phyloP scores from a whole-genome alignment of 1,139 yeast species.

The Zygotorulaspora mrakii region DNA sequence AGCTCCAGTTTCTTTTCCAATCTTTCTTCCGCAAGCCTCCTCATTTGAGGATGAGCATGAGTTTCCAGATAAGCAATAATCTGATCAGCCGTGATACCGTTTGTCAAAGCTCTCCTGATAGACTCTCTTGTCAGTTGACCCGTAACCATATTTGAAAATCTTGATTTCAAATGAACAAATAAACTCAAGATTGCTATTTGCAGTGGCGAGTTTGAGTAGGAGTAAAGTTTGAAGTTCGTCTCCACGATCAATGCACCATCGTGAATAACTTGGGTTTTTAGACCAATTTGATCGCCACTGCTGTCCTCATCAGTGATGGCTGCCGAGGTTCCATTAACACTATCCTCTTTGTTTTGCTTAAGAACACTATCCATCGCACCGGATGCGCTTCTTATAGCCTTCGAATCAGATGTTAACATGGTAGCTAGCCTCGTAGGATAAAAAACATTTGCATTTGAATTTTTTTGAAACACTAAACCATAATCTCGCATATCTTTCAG shows the following conservation, averaged over 20 bases:
- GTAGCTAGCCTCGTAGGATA: slow-evolving; percentile 92
- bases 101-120: slow-evolving; percentile 72
- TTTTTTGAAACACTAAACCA: slow-evolving; percentile 81
- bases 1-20: slow-evolving; percentile 62
- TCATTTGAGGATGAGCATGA: slow-evolving; percentile 95
- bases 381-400: slow-evolving; percentile 64
- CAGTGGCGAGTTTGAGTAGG: slow-evolving; percentile 91
- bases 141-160: slow-evolving; percentile 89
- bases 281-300: slow-evolving; percentile 33
- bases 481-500: slow-evolving; percentile 85
- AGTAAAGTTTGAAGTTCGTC: slow-evolving; percentile 88
- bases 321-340: slow-evolving; percentile 16
- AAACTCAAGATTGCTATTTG: slow-evolving; percentile 89
- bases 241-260: slow-evolving; percentile 80
- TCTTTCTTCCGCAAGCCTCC: slow-evolving; percentile 62
- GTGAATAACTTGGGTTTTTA: slow-evolving; percentile 25
- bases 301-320: slow-evolving; percentile 25
- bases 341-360: slow-evolving; percentile 36
- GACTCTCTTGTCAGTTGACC: slow-evolving; percentile 94
- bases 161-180: slow-evolving; percentile 76
- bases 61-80: slow-evolving; percentile 82
- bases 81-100: slow-evolving; percentile 95
- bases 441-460: slow-evolving; percentile 58
- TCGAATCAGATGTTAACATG: slow-evolving; percentile 80
- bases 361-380: slow-evolving; percentile 64